Evolutionary conservation across 495 filamentous ascomycete genomes (phyloP), one percentile per base, ranked within the genome.

Genomic region (Aspergillus sclerotiicarbonarius): DNA sequence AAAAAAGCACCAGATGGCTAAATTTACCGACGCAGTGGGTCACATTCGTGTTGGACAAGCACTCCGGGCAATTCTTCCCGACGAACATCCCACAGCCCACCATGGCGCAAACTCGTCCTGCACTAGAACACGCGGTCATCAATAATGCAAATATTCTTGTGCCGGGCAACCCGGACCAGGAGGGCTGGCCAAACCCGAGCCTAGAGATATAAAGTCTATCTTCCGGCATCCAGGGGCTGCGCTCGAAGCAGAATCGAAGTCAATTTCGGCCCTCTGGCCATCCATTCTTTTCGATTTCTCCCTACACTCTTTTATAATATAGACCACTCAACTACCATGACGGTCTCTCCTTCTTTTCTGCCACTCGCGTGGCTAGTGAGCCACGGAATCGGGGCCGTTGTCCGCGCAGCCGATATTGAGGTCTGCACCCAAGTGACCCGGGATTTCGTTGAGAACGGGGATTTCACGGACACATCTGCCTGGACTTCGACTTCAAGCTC

Each of bases 381-480:
- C 19, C n/a, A 45, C n/a, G 41, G 41, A 5, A 45, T 45, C 19
- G 41, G 7, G 9, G 41, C 41, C 5, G 25, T 25, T 45, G 41
- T 45, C n/a, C 1, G 19, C 2, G 41, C 41, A n/a, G 7, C 12
- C 6, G 41, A 45, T 19, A 45, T 45, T 6, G 41, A 45, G n/a
- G 41, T 45, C 41, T 45, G 41, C 41, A 45, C 41, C 41, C 41
- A 45, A n/a, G 41, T 45, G n/a, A 16, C 41, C 41, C 6, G 15
- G n/a, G 41, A 45, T 45, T n/a, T 19, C n/a, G 41, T 45, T 8
- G 41, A n/a, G n/a, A 45, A 45, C n/a, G 41, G 41, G n/a, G 41
- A 45, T 45, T 45, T 45, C n/a, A 45, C 41, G 0, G 15, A 8
- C 41, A 19, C n/a, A 0, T 45, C 41, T n/a, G 41, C 41, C 6